These are phyloP conservation scores for Aspergillus olivimuriae DNA, from an alignment of 495 filamentous ascomycete genomes.

Conservation along the genomic window DNA sequence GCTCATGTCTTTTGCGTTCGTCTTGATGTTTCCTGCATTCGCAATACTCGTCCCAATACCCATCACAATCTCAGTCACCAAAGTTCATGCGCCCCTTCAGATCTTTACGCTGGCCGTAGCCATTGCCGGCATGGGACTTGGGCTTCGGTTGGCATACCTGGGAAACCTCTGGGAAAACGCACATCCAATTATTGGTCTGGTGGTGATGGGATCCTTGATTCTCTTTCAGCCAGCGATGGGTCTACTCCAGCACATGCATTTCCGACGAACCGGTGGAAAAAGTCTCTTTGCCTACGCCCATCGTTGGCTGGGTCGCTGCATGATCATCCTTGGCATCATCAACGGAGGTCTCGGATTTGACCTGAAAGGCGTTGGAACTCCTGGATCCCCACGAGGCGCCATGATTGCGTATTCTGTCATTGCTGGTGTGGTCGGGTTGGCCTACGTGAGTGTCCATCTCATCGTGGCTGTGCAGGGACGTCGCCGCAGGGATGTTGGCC, in stretches of 20 bases:
- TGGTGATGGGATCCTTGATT: slow-evolving; percentile 47
- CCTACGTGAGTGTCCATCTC: slow-evolving; percentile 32
- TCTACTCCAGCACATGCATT: slow-evolving; percentile 54
- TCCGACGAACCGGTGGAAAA: slow-evolving; percentile 35
- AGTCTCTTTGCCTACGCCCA: slow-evolving; percentile 55
- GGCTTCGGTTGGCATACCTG: slow-evolving; percentile 40
- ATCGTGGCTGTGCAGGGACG: slow-evolving; percentile 1
- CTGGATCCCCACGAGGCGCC: slow-evolving; percentile 21
- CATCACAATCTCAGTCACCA: slow-evolving; percentile 13
- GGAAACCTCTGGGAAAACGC: slow-evolving; percentile 10
- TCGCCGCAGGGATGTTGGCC: neutral
- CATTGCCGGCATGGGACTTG: slow-evolving; percentile 54
- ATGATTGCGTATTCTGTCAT: slow-evolving; percentile 55
- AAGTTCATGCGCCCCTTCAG: slow-evolving; percentile 54
- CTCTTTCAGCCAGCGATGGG: slow-evolving; percentile 58
- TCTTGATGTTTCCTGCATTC: slow-evolving; percentile 42
- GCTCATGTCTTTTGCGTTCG: slow-evolving; percentile 31
- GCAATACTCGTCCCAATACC: slow-evolving; percentile 36
- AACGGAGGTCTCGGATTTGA: slow-evolving; percentile 66
- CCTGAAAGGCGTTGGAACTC: slow-evolving; percentile 29
- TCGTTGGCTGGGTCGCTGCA: slow-evolving; percentile 82
- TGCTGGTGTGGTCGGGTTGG: slow-evolving; percentile 43
- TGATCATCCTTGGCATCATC: slow-evolving; percentile 57
- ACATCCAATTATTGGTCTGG: slow-evolving; percentile 48
- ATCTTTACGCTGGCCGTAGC: slow-evolving; percentile 46